These are phyloP conservation scores for Penicillium argentinense DNA, from an alignment of 495 filamentous ascomycete species.

Conservation along the genomic window DNA sequence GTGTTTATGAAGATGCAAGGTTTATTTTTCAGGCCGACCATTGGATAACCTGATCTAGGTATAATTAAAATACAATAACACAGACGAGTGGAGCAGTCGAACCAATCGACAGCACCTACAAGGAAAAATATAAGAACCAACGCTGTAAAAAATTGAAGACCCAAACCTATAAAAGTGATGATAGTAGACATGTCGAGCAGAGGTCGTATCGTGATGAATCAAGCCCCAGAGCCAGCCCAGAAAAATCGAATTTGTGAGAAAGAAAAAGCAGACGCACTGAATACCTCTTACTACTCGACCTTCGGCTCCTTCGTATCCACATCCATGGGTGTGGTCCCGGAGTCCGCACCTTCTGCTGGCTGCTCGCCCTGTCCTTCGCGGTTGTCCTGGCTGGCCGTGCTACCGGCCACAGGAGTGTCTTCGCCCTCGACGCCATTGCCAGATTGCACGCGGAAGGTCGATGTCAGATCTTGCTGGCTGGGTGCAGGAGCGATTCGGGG, in stretches of 20 bases:
- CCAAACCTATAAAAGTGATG: constrained; percentile 16
- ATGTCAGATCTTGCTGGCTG: constrained; percentile 41
- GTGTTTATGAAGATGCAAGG: too few relatives aligned
- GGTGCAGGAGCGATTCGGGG: constrained; percentile 43
- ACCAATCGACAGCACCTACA: not conserved
- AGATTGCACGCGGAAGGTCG: constrained; percentile 41
- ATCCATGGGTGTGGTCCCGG: constrained; percentile 42
- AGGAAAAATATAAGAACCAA: not conserved
- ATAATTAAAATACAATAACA: not conserved
- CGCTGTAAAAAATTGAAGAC: not conserved
- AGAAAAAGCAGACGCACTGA: constrained; percentile 9
- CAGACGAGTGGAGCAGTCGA: not conserved
- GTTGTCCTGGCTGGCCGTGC: constrained; percentile 24
- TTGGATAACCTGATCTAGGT: constrained; percentile 1
- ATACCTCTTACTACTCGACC: constrained; percentile 22
- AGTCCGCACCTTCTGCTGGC: constrained; percentile 23
- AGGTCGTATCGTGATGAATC: not conserved
- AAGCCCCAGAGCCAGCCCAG: not conserved
- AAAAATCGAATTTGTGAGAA: constrained; percentile 2
- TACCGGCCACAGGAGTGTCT: constrained; percentile 22
- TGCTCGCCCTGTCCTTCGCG: constrained; percentile 21
- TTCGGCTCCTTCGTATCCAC: constrained; percentile 40
- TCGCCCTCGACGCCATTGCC: constrained; percentile 34
- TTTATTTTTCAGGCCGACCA: not conserved
- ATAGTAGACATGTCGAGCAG: constrained; percentile 9